phyloP scores from a whole-genome alignment of 2,329 filamentous ascomycete species.

The Dothideomycetes sp. region DNA sequence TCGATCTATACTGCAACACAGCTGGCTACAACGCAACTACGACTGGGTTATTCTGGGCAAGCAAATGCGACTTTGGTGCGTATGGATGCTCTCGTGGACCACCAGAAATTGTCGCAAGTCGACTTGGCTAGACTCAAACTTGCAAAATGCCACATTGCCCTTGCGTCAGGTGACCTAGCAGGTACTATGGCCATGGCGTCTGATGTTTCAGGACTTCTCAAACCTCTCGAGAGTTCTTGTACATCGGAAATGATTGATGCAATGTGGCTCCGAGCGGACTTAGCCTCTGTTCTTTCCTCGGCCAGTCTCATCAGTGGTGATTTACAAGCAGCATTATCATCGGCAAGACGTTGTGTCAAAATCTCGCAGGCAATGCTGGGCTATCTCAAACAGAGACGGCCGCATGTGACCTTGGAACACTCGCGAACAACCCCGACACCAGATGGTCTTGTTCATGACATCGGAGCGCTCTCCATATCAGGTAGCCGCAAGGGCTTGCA shows the following conservation, averaged over 20 bases:
- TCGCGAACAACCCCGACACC: too few relatives aligned
- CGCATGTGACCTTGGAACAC: too few relatives aligned
- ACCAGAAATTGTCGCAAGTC: neutral
- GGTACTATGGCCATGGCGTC: neutral
- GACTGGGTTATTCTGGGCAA: slow-evolving; percentile 47
- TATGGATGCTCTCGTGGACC: neutral
- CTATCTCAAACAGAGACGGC: neutral
- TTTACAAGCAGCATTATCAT: neutral
- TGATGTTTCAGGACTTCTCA: neutral
- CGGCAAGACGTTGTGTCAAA: slow-evolving; percentile 5
- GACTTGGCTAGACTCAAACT: neutral
- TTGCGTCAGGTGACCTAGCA: neutral
- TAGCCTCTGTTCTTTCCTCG: slow-evolving; percentile 1
- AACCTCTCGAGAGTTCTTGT: neutral
- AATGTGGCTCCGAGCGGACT: neutral
- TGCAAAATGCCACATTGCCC: neutral
- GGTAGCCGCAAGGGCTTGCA: too few relatives aligned
- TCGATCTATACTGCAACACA: slow-evolving; percentile 30
- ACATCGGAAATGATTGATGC: neutral
- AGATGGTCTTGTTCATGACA: slow-evolving; percentile 1
- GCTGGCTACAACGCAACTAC: slow-evolving; percentile 44
- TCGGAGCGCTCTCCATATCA: slow-evolving; percentile 1
- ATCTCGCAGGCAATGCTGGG: neutral
- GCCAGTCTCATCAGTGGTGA: neutral
- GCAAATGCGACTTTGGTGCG: slow-evolving; percentile 12